A percentile compares a stretch with the other conserved stretches of the same genome.
These are phyloP conservation scores for Aspergillus wentii DNA, from an alignment of 495 filamentous ascomycete genomes.

Conservation along the genomic window DNA sequence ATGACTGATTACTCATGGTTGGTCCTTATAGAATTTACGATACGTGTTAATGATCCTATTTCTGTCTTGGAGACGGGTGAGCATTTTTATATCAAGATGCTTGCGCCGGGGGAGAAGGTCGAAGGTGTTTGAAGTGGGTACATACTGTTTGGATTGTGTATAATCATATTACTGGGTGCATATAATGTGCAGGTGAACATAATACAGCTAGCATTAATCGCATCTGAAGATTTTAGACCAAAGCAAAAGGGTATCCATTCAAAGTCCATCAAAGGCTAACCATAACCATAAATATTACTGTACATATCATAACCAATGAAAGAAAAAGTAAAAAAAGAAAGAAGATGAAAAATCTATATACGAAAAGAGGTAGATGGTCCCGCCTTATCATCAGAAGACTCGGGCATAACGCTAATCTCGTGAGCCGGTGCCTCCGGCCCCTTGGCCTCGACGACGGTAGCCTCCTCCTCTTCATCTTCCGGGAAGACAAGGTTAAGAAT, in stretches of 20 bases:
- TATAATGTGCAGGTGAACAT: too few relatives aligned
- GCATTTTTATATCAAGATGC: slow-evolving; percentile 57
- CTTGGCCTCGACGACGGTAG: slow-evolving; percentile 19
- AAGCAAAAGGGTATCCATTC: not conserved
- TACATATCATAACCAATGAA: not conserved
- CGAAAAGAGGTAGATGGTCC: too few relatives aligned
- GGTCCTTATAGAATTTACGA: slow-evolving; percentile 24
- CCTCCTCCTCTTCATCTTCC: slow-evolving; percentile 65
- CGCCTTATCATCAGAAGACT: too few relatives aligned
- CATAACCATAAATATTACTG: not conserved
- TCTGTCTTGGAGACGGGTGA: slow-evolving; percentile 55
- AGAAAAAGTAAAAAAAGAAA: too few relatives aligned
- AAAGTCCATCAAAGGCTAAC: too few relatives aligned
- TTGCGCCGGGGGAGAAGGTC: slow-evolving; percentile 34
- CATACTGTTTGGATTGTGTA: not conserved
- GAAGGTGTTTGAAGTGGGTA: slow-evolving; percentile 24
- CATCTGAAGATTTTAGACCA: too few relatives aligned
- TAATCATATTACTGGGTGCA: too few relatives aligned
- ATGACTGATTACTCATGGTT: not conserved
- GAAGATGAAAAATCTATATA: too few relatives aligned
- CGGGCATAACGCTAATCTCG: too few relatives aligned
- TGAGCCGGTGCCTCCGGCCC: slow-evolving; percentile 8
- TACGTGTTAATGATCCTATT: slow-evolving; percentile 59
- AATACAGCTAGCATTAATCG: too few relatives aligned
- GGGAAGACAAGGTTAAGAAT: slow-evolving; percentile 69